A percentile compares a stretch with the other conserved stretches of the same genome.
Conservation (phyloP, 129 eudicot genomes). For the Dittrichia graveolens region DNA sequence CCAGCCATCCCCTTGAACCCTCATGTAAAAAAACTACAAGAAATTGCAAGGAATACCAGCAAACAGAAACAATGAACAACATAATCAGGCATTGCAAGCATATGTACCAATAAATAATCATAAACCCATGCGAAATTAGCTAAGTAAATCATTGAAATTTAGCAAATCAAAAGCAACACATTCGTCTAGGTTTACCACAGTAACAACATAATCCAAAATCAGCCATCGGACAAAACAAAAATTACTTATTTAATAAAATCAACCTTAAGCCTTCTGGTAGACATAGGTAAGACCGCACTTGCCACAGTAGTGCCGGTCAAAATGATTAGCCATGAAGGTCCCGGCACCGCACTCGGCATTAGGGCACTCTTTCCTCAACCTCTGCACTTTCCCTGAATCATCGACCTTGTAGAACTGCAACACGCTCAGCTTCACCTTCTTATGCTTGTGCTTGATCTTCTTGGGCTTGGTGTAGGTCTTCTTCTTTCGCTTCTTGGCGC, state of each 20-base stretch:
- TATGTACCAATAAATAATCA: background rate
- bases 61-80: no score
- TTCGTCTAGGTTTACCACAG: conserved; percentile 6
- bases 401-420: conserved; percentile 53
- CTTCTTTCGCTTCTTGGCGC: conserved; percentile 57
- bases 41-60: no score
- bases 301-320: conserved; percentile 52
- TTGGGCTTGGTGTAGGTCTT: conserved; percentile 56
- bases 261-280: conserved; percentile 47
- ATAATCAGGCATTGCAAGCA: background rate
- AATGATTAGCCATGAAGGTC: conserved; percentile 55
- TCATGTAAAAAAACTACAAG: no score
- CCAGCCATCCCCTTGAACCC: no score
- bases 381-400: conserved; percentile 47
- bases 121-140: background rate
- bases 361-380: conserved; percentile 53
- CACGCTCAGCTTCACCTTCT: conserved; percentile 49
- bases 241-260: background rate
- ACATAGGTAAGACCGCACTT: conserved; percentile 50
- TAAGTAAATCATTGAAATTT: background rate
- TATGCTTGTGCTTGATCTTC: conserved; percentile 56
- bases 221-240: background rate
- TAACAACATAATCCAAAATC: background rate
- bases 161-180: background rate
- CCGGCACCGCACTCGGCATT: conserved; percentile 54